These are phyloP conservation scores for Haplosporangium gracile DNA, from an alignment of 192 early-diverging fungal genomes.

Conservation along the genomic window DNA sequence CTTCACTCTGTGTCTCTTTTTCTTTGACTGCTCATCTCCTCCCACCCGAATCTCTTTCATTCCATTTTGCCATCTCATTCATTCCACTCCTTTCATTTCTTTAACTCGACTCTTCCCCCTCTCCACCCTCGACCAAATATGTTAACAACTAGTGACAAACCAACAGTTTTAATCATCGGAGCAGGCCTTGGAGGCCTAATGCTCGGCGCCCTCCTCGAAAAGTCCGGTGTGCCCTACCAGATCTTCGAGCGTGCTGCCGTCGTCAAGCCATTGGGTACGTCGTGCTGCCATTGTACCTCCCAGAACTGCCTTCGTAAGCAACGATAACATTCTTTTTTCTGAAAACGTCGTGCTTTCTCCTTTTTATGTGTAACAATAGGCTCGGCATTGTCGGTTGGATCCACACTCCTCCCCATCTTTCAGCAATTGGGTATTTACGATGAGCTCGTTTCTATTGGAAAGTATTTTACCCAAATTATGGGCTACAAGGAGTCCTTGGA, in stretches of 20 bases:
- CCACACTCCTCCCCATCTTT: background rate
- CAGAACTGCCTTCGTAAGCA: background rate
- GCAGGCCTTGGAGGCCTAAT: background rate
- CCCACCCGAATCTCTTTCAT: no score
- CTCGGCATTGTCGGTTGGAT: background rate
- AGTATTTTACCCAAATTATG: background rate
- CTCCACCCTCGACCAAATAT: background rate
- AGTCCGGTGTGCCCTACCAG: background rate
- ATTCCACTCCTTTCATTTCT: no score
- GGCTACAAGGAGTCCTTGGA: background rate
- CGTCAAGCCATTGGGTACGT: background rate
- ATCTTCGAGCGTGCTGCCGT: background rate
- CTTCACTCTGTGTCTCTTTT: no score
- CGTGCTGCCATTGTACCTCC: background rate
- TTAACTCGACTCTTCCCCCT: no score
- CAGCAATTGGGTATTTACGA: constrained; percentile 19
- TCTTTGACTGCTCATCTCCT: no score
- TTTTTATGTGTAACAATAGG: background rate
- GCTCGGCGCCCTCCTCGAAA: constrained; percentile 1
- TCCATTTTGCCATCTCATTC: no score
- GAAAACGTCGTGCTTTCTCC: background rate
- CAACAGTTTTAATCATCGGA: background rate
- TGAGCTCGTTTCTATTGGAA: constrained; percentile 2
- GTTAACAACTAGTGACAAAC: background rate
- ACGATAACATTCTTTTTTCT: background rate